Percentiles rank a stretch among this genome's conserved stretches.
Conservation (phyloP, 495 filamentous ascomycete genomes). For the Aspergillus leporis region DNA sequence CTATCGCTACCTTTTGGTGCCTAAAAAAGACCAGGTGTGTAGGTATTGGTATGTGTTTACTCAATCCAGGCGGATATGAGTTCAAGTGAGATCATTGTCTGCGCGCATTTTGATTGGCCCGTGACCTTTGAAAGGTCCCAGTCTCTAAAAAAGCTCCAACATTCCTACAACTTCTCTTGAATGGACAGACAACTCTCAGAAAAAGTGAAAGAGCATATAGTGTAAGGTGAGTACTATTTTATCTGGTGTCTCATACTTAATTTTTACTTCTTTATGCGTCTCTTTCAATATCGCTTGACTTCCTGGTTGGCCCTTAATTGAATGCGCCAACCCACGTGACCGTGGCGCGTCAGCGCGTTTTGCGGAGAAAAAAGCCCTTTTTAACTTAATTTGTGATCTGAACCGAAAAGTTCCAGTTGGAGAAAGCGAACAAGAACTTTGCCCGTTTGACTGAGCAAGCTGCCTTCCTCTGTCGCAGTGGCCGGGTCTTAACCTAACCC, state of each 20-base stretch:
- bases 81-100: background rate
- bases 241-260: background rate
- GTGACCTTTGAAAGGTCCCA: background rate
- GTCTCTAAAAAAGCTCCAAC: background rate
- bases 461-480: background rate
- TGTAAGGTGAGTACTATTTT: background rate
- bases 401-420: slow-evolving; percentile 15
- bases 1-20: background rate
- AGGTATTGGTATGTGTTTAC: background rate
- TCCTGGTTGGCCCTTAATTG: slow-evolving; percentile 22
- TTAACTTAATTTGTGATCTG: slow-evolving; percentile 1
- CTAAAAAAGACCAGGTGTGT: background rate
- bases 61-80: background rate
- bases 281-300: background rate
- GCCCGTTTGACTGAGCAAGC: slow-evolving; percentile 2
- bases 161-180: background rate
- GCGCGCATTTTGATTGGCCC: background rate
- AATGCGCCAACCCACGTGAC: slow-evolving; percentile 27
- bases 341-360: slow-evolving; percentile 21
- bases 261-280: background rate
- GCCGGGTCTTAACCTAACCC: background rate
- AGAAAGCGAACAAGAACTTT: slow-evolving; percentile 3
- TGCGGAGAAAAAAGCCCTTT: slow-evolving; percentile 15
- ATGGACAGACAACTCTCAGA: background rate
- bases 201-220: background rate